Evolutionary conservation across 768 basidiomycete genomes (phyloP).

Genomic region (Dentipellis fragilis): DNA sequence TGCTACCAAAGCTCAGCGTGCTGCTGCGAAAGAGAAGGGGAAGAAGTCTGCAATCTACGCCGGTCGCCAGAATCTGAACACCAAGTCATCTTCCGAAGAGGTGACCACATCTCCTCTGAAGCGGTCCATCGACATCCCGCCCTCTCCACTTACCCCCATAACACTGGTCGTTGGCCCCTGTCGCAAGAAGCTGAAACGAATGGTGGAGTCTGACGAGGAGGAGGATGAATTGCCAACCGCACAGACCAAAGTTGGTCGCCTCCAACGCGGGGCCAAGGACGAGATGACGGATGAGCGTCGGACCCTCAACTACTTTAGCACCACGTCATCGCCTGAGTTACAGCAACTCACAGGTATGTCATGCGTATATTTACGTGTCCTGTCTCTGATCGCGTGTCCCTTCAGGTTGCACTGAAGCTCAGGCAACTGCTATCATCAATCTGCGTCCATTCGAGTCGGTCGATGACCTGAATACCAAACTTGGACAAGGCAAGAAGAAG

Average conservation of each 20-base stretch:
- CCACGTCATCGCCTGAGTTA: conserved; percentile 46
- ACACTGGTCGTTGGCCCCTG: conserved; percentile 30
- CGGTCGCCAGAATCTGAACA: conserved; percentile 45
- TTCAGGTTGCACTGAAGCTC: conserved; percentile 68
- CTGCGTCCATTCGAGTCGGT: conserved; percentile 74
- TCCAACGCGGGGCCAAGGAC: conserved; percentile 21
- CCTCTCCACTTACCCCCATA: conserved; percentile 29
- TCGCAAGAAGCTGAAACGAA: conserved; percentile 46
- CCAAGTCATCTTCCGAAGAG: conserved; percentile 14
- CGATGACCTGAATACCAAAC: conserved; percentile 64
- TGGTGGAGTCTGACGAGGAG: conserved; percentile 57
- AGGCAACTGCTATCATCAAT: conserved; percentile 69
- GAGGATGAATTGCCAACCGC: conserved; percentile 45
- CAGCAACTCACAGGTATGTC: conserved; percentile 67
- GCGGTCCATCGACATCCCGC: conserved; percentile 23
- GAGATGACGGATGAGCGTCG: conserved; percentile 34
- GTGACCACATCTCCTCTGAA: not conserved
- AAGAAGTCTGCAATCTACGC: conserved; percentile 80
- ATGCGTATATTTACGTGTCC: not conserved
- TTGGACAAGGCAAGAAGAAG: conserved; percentile 84
- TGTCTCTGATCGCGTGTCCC: conserved; percentile 4
- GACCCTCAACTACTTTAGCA: conserved; percentile 64
- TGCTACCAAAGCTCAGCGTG: conserved; percentile 55
- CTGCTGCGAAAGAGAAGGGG: conserved; percentile 61
- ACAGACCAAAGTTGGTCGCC: conserved; percentile 30